Percentiles rank a stretch among this genome's conserved stretches.
Conservation (phyloP, 2,329 filamentous ascomycete genomes). For the Xylaria sp. region DNA sequence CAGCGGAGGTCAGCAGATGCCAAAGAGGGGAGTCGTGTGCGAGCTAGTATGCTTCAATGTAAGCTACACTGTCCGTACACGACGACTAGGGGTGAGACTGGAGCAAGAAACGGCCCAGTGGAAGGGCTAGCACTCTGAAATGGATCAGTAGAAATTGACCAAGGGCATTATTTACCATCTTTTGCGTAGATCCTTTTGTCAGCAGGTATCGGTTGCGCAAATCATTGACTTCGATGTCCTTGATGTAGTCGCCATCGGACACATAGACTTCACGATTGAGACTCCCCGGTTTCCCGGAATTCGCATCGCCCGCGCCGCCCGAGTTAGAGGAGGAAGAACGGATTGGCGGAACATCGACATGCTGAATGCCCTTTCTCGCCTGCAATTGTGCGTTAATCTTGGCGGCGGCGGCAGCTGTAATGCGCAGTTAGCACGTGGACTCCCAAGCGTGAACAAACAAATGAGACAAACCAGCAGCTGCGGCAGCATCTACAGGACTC, state of each 20-base stretch:
- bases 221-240: constrained; percentile 99
- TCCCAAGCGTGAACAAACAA: constrained; percentile 14
- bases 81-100: constrained; percentile 56
- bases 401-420: constrained; percentile 84
- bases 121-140: constrained; percentile 55
- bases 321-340: constrained; percentile 64
- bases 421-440: constrained; percentile 41
- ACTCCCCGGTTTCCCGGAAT: constrained; percentile 56
- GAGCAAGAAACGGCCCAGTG: constrained; percentile 49
- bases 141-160: constrained; percentile 73
- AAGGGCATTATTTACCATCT: constrained; percentile 95
- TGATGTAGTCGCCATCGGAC: constrained; percentile 96
- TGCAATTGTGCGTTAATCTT: constrained; percentile 86
- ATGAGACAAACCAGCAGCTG: constrained; percentile 74
- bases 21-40: constrained; percentile 73
- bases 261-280: constrained; percentile 92
- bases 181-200: constrained; percentile 96
- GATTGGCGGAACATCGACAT: constrained; percentile 88
- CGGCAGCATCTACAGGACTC: constrained; percentile 72
- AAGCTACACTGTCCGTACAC: constrained; percentile 75
- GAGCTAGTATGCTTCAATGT: constrained; percentile 75
- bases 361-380: constrained; percentile 88
- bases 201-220: constrained; percentile 95
- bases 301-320: constrained; percentile 53
- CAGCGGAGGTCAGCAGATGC: constrained; percentile 92